These are phyloP conservation scores for Agastache rugosa DNA, from an alignment of 257 asterid species.

Conservation along the genomic window DNA sequence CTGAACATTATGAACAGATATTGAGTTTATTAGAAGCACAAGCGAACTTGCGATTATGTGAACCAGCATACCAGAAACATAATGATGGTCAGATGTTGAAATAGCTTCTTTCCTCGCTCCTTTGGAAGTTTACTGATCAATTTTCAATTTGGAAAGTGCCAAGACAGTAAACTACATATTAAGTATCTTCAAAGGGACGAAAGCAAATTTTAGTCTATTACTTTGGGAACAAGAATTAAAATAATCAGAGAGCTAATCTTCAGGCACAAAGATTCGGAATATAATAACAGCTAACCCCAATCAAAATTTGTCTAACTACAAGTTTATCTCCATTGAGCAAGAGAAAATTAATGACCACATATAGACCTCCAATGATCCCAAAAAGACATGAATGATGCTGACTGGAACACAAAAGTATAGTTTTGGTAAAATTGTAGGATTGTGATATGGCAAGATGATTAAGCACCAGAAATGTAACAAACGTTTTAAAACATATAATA, in stretches of 20 bases:
- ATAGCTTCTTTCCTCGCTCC: slow-evolving; percentile 50
- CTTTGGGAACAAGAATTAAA: neutral
- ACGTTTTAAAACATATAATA: neutral
- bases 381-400: neutral
- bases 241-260: neutral
- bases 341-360: neutral
- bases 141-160: slow-evolving; percentile 26
- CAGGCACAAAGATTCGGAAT: slow-evolving; percentile 3
- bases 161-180: slow-evolving; percentile 3
- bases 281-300: neutral
- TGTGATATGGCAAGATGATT: neutral
- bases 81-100: slow-evolving; percentile 46
- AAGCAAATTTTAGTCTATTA: neutral
- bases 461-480: slow-evolving; percentile 12
- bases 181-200: neutral
- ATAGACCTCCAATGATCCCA: slow-evolving; percentile 5
- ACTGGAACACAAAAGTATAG: neutral
- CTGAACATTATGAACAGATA: slow-evolving; percentile 9
- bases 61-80: slow-evolving; percentile 49
- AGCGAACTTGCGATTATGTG: neutral
- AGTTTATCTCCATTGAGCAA: neutral
- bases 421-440: neutral
- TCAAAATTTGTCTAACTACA: neutral
- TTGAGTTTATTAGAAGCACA: slow-evolving; percentile 10
- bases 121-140: slow-evolving; percentile 52